Percentiles rank a stretch among this genome's conserved stretches.
Conservation (phyloP, 768 basidiomycete genomes). For the Zangia roseola region DNA sequence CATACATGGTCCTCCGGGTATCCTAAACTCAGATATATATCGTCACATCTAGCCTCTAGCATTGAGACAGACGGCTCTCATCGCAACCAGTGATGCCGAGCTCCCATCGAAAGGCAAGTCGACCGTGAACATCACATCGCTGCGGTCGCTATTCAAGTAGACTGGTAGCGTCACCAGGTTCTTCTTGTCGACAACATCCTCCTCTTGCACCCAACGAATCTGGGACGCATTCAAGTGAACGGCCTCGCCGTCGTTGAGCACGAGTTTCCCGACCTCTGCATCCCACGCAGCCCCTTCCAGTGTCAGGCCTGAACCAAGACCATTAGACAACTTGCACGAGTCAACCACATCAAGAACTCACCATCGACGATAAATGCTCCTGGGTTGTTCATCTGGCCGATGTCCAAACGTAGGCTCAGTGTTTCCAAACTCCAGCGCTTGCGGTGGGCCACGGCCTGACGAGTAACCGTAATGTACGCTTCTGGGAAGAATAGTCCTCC, state of each 20-base stretch:
- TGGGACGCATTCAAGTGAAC: slow-evolving; percentile 79
- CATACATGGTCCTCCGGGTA: slow-evolving; percentile 21
- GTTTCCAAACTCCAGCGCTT: slow-evolving; percentile 94
- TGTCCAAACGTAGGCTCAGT: slow-evolving; percentile 72
- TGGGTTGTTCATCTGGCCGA: slow-evolving; percentile 76
- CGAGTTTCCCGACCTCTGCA: slow-evolving; percentile 51
- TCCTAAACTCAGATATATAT: slow-evolving; percentile 12
- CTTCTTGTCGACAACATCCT: slow-evolving; percentile 27
- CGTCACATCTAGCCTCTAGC: slow-evolving; percentile 55
- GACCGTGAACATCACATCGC: slow-evolving; percentile 88
- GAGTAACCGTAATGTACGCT: slow-evolving; percentile 92
- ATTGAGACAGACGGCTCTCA: slow-evolving; percentile 88
- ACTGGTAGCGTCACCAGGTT: slow-evolving; percentile 80
- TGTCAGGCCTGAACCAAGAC: slow-evolving; percentile 59
- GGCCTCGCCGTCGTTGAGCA: slow-evolving; percentile 84
- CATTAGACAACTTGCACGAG: slow-evolving; percentile 5
- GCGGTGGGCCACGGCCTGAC: slow-evolving; percentile 92
- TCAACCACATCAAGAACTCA: slow-evolving; percentile 37
- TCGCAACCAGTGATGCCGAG: slow-evolving; percentile 71
- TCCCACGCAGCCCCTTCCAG: slow-evolving; percentile 86
- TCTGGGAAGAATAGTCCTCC: slow-evolving; percentile 96
- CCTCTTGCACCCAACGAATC: slow-evolving; percentile 79
- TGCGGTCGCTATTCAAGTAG: slow-evolving; percentile 87
- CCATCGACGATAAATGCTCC: slow-evolving; percentile 87
- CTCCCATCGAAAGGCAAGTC: slow-evolving; percentile 74